Base-by-base conservation (phyloP, 768 basidiomycete species). In the Russula vinacea region DNA sequence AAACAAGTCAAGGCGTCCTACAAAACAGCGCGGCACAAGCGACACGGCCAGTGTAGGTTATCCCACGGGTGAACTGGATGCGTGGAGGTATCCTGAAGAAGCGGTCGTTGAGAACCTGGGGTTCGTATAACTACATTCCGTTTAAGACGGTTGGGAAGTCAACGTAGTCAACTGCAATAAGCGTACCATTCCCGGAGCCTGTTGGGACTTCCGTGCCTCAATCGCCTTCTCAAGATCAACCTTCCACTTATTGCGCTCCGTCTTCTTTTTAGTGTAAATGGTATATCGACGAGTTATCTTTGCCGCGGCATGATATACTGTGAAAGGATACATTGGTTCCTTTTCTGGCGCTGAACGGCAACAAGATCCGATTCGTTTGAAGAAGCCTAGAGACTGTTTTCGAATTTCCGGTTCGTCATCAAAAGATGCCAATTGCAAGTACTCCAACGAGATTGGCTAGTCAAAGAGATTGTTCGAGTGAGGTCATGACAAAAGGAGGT, bases 221-320 rank as follows among this genome's bases (percentile, higher is more conserved):
- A 58, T 58, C n/a, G 44, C 56, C 11, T 17, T 19, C 9, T 33
- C 13, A 14, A 58, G 32, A 8, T 11, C 32, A 58, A 6, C 33
- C 2, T 32, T 33, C 56, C 56, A 58, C 42, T 33, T 45, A 47
- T 47, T 58, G 6, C 56, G 56, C 32, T 58, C 56, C n/a, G 56
- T 45, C 44, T 22, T 32, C 8, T 44, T 33, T 11, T 35, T 17
- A 17, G 56, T 47, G 14, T 58, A 58, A 47, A 58, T 7, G 11
- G 56, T 58, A 22, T 58, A 19, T 24, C 56, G 56, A 35, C 56
- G 56, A 24, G 56, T 45, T 45, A 58, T 58, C 42, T 47, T 58
- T 32, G 56, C 56, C 1, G 56, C 56, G 22, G 14, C 19, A 32
- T 58, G 56, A 10, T 58, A 58, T 35, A 58, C 17, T 14, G 56